phyloP scores from a whole-genome alignment of 2,329 filamentous ascomycete species.

The Aspergillus candidus region DNA sequence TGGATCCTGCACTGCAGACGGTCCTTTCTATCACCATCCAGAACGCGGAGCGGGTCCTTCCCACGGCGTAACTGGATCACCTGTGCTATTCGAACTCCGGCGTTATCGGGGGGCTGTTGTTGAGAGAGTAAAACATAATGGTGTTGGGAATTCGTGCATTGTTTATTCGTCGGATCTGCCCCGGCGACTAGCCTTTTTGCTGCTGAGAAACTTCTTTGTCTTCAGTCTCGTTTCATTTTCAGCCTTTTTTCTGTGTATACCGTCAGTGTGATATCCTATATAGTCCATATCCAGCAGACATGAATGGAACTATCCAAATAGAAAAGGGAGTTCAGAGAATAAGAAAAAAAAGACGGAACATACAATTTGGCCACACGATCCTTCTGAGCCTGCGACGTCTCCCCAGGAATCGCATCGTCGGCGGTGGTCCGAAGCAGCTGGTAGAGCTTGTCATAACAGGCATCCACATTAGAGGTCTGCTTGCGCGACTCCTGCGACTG shows the following conservation, averaged over 20 bases:
- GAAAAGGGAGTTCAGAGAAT: neutral
- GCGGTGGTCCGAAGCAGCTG: conserved; percentile 50
- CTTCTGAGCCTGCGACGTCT: conserved; percentile 52
- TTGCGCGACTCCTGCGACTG: conserved; percentile 60
- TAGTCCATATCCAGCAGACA: neutral
- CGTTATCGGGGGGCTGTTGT: too few species aligned
- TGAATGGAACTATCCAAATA: too few species aligned
- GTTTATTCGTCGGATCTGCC: conserved; percentile 35
- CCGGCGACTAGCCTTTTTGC: conserved; percentile 54
- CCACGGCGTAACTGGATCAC: conserved; percentile 16
- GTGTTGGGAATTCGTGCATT: neutral
- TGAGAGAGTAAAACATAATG: too few species aligned
- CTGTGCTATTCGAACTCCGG: conserved; percentile 9
- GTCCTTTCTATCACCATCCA: conserved; percentile 43
- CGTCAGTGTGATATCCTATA: conserved; percentile 7
- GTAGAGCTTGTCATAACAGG: conserved; percentile 54
- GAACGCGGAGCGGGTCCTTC: conserved; percentile 27
- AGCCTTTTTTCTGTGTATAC: conserved; percentile 45
- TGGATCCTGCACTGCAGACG: conserved; percentile 50
- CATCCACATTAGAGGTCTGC: conserved; percentile 54
- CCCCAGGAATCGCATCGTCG: conserved; percentile 50
- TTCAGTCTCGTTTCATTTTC: conserved; percentile 54
- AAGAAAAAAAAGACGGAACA: conserved; percentile 14
- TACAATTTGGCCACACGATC: conserved; percentile 51
- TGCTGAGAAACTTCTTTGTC: conserved; percentile 55